These are phyloP conservation scores for Suillus subluteus DNA, from an alignment of 768 basidiomycete species.

Conservation along the genomic window DNA sequence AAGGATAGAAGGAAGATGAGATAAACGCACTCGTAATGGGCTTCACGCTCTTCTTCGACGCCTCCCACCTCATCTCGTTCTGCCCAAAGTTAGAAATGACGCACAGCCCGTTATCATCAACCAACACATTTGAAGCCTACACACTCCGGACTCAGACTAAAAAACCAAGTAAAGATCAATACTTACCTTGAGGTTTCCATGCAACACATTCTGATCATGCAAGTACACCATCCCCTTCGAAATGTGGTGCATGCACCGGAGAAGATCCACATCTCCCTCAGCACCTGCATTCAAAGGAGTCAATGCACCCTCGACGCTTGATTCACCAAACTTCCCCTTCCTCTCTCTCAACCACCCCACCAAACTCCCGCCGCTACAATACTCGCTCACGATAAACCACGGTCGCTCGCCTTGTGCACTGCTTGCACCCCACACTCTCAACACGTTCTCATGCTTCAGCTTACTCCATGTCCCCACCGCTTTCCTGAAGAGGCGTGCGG, in stretches of 20 bases:
- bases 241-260: slow-evolving; percentile 18
- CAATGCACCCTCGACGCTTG: not conserved
- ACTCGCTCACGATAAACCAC: slow-evolving; percentile 10
- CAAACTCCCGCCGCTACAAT: slow-evolving; percentile 1
- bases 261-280: not conserved
- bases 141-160: not conserved
- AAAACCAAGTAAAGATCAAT: slow-evolving; percentile 1
- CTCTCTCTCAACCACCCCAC: slow-evolving; percentile 52
- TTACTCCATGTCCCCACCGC: slow-evolving; percentile 20
- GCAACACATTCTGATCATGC: slow-evolving; percentile 34
- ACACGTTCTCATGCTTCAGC: slow-evolving; percentile 17
- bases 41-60: slow-evolving; percentile 59
- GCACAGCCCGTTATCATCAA: slow-evolving; percentile 67
- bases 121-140: slow-evolving; percentile 77
- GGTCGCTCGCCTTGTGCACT: slow-evolving; percentile 16
- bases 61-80: slow-evolving; percentile 77
- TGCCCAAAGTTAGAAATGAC: slow-evolving; percentile 86
- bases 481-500: slow-evolving; percentile 64
- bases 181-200: slow-evolving; percentile 80
- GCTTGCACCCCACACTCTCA: slow-evolving; percentile 20
- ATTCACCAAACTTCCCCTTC: slow-evolving; percentile 24
- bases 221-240: slow-evolving; percentile 22
- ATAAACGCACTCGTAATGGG: slow-evolving; percentile 48
- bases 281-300: not conserved
- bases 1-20: not conserved